Conservation (phyloP, 208 protist genomes). For the Trichomonas gallinae region DNA sequence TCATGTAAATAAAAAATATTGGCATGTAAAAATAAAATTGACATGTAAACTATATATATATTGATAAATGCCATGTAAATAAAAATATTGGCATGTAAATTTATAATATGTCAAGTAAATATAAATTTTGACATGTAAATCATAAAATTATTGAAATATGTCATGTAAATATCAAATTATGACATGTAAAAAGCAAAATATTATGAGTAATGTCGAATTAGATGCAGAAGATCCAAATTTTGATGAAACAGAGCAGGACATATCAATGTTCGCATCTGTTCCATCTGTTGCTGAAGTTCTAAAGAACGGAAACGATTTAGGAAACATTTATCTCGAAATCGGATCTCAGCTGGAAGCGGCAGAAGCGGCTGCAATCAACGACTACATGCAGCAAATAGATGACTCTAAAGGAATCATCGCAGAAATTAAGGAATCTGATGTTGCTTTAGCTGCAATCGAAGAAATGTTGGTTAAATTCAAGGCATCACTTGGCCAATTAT, state of each 20-base stretch:
- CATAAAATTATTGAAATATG: too few relatives aligned
- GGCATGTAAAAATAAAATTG: too few relatives aligned
- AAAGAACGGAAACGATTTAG: background rate
- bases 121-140: too few relatives aligned
- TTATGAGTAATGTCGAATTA: background rate
- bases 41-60: too few relatives aligned
- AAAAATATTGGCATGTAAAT: too few relatives aligned
- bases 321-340: background rate
- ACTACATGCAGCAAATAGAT: background rate
- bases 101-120: too few relatives aligned
- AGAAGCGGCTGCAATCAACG: background rate
- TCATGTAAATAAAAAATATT: too few relatives aligned
- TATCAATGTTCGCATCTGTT: background rate
- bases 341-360: background rate
- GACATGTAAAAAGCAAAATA: too few relatives aligned
- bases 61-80: too few relatives aligned
- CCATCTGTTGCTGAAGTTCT: background rate
- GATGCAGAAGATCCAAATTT: background rate
- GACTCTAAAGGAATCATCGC: background rate
- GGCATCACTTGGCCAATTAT: background rate
- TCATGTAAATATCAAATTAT: too few relatives aligned
- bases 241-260: slow-evolving; percentile 15
- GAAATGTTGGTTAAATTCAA: background rate
- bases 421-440: background rate
- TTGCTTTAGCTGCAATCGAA: background rate